phyloP scores from a whole-genome alignment of 805 yeast species.

The Yarrowia deformans region DNA sequence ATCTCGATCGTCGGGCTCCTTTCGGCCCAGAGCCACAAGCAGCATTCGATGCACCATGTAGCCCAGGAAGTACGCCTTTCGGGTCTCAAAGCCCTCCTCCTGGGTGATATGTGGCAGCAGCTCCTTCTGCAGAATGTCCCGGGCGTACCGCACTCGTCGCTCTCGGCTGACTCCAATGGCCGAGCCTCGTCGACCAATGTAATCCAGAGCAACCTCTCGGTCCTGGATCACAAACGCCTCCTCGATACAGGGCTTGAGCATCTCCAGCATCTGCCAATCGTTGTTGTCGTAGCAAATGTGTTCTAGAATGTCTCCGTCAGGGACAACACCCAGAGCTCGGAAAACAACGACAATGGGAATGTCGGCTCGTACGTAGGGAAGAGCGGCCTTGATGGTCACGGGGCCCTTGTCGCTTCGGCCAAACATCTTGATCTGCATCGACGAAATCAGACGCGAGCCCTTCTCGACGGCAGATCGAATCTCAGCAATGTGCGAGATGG shows the following conservation, averaged over 20 bases:
- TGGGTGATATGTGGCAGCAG: conserved; percentile 97
- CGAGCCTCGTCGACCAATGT: conserved; percentile 97
- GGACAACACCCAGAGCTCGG: conserved; percentile 97
- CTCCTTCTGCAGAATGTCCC: conserved; percentile 95
- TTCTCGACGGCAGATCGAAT: conserved; percentile 96
- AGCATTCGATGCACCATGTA: conserved; percentile 96
- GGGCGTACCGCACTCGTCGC: conserved; percentile 97
- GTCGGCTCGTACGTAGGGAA: conserved; percentile 96
- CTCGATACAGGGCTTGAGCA: conserved; percentile 98
- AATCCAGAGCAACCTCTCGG: conserved; percentile 96
- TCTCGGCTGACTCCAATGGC: conserved; percentile 96
- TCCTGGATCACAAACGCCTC: conserved; percentile 99
- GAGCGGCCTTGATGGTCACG: conserved; percentile 87
- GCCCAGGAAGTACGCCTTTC: conserved; percentile 96
- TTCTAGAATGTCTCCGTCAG: conserved; percentile 98
- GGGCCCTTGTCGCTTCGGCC: conserved; percentile 71
- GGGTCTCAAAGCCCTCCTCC: conserved; percentile 93
- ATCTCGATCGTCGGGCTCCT: conserved; percentile 98
- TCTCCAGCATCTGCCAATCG: conserved; percentile 99
- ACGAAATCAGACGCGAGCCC: conserved; percentile 93
- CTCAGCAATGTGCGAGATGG: conserved; percentile 94
- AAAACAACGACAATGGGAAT: conserved; percentile 96
- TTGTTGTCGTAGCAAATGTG: conserved; percentile 97
- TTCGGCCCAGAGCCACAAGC: conserved; percentile 94
- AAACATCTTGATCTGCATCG: conserved; percentile 90